phyloP scores from a whole-genome alignment of 306 rosid genomes.

The Vigna radiata region DNA sequence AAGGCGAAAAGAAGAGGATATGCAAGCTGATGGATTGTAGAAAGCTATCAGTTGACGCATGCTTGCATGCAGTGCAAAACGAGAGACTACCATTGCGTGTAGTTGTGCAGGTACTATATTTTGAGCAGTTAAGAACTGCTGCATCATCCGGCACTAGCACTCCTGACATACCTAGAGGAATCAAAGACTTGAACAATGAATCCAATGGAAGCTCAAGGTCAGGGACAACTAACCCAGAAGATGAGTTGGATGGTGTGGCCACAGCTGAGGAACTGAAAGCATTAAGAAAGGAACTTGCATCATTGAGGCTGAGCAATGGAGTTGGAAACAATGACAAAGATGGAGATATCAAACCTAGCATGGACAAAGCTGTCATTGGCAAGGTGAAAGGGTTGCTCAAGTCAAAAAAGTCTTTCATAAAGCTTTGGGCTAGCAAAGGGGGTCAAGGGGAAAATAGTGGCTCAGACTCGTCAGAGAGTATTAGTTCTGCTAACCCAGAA shows the following conservation, averaged over 20 bases:
- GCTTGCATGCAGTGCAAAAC: constrained; percentile 92
- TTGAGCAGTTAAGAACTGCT: constrained; percentile 85
- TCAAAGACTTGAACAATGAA: constrained; percentile 68
- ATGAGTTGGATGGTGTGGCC: constrained; percentile 75
- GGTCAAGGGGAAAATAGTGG: constrained; percentile 87
- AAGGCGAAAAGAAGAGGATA: constrained; percentile 85
- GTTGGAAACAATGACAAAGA: constrained; percentile 58
- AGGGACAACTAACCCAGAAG: constrained; percentile 79
- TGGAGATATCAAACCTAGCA: constrained; percentile 58
- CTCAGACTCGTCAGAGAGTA: constrained; percentile 89
- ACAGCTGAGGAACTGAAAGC: constrained; percentile 89
- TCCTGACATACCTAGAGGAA: constrained; percentile 82
- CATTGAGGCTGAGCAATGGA: constrained; percentile 73
- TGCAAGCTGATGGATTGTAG: constrained; percentile 97
- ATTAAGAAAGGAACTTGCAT: constrained; percentile 82
- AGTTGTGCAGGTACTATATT: constrained; percentile 92
- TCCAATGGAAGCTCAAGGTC: constrained; percentile 92
- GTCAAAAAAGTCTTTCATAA: constrained; percentile 81
- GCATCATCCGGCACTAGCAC: constrained; percentile 92
- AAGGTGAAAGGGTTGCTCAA: constrained; percentile 84
- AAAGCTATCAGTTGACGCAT: constrained; percentile 87
- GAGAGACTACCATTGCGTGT: constrained; percentile 96
- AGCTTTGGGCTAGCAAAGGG: constrained; percentile 87
- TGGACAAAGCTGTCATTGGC: constrained; percentile 75
- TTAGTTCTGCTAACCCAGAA: constrained; percentile 83